Evolutionary conservation across 345 rosid species (phyloP), one percentile per base, ranked within the genome.

Genomic region (Acer negundo): DNA sequence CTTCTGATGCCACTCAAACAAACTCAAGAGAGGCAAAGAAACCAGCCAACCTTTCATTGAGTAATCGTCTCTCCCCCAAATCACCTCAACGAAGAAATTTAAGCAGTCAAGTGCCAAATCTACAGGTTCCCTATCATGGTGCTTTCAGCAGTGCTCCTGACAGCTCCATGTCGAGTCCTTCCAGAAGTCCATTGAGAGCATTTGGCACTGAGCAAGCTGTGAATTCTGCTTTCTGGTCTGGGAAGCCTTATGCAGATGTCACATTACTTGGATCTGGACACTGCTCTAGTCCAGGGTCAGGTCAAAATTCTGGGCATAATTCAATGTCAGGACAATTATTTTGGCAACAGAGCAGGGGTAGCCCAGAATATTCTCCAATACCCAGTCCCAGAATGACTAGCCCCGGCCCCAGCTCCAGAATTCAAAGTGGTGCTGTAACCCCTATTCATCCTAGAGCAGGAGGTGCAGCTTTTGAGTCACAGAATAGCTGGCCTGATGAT

Each of bases 221-320:
- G 44, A 89, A 85, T 82, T 80, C 90, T 64, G 79, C 86, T 79
- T 83, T 90, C 51, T 89, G 89, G 88, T 80, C 81, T 3, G 96
- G 90, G 80, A 90, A 89, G 81, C 84, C 86, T 74, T 87, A 83
- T 77, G 22, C 86, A 10, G 94, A 90, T 82, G 83, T 89, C 65
- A 83, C 82, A 9, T 80, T 88, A 26, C 86, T 86, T 62, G 90
- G 93, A 63, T 88, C 92, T 46, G 92, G 96, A 55, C 93, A 91
- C 19, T 91, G 96, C 75, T 91, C 96, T 61, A 91, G 96, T 82
- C 91, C 96, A 51, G 92, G 93, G 75, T 90, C 96, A n/a, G 93
- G 93, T 78, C 86, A 89, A 75, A 91, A 89, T 80, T 91, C 95
- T 69, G 95, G 90, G 31, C 87, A 89, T 74, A 90, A 91, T 71